Base-by-base conservation (phyloP, 306 rosid genomes). In the Aeschynomene evenia region DNA sequence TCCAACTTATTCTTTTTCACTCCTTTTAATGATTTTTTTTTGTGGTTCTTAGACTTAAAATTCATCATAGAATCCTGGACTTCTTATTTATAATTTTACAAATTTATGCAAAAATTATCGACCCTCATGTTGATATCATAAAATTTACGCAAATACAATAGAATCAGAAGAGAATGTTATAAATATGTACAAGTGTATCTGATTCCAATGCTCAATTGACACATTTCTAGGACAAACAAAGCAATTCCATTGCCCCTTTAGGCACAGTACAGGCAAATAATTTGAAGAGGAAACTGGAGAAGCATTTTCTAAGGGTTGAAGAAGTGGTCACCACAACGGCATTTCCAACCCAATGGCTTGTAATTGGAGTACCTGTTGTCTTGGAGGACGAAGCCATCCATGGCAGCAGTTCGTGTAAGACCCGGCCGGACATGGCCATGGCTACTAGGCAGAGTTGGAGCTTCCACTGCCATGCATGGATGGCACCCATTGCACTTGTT, bases 391-490 rank as follows among this genome's bases (percentile, higher is more conserved):
- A 77, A 70, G 46, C 50, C 8, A 46, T 63, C 65, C 73, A 23
- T 65, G 3, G 87, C 77, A 50, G 46, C n/a, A 19, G 82, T 21
- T 57, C 58, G 61, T 52, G 65, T 20, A 57, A 26, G 34, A 54
- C 50, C 69, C 18, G 75, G 77, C 24, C 42, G 55, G 56, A 66
- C 77, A 49, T 43, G 42, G 24, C 50, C 54, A 20, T 34, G 71
- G 42, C 42, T 45, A 26, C 69, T 63, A 16, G 79, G 76, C 49
- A 67, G 24, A 42, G 79, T 65, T 6, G 96, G 87, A 34, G 82
- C 89, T 80, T 87, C 89, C 26, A 83, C 89, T 29, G 96, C 86
- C 89, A 82, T 82, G 89, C 96, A 90, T 34, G 96, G 96, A 49
- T 87, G 88, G 71, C 96, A 90, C 62, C 74, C 31, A 76, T 85